Percentiles rank a stretch among this genome's conserved stretches.
phyloP scores from a whole-genome alignment of 768 basidiomycete genomes.

The Xanthoconium stramineum region DNA sequence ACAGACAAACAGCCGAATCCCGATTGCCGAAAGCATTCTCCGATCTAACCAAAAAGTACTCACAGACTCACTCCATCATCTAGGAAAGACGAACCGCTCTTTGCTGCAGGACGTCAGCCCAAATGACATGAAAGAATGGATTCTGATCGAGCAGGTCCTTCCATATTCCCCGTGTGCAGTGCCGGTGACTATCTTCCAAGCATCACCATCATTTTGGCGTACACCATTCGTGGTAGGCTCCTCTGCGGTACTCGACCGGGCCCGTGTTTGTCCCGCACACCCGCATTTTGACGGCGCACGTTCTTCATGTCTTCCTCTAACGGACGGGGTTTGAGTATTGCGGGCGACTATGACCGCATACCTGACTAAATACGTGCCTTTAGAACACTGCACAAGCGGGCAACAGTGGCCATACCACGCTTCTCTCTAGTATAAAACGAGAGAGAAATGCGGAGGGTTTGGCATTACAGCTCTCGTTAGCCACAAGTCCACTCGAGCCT shows the following conservation, averaged over 20 bases:
- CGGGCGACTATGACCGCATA: constrained; percentile 2
- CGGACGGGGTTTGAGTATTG: background rate
- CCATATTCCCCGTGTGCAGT: no score
- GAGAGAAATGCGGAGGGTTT: background rate
- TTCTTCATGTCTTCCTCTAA: background rate
- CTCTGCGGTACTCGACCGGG: background rate
- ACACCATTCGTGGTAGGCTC: background rate
- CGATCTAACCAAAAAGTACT: no score
- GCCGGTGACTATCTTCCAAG: background rate
- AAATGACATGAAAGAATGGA: no score
- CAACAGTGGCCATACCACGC: constrained; percentile 1
- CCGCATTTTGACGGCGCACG: background rate
- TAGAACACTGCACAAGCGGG: background rate
- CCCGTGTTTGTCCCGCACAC: background rate
- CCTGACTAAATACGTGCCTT: background rate
- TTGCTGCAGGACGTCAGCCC: no score
- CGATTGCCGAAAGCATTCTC: no score
- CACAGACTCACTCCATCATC: no score
- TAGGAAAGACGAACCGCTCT: no score
- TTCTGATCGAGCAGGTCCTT: no score
- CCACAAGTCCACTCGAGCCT: background rate
- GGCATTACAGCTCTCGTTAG: background rate
- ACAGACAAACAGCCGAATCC: no score
- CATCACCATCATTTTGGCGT: background rate
- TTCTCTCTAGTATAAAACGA: constrained; percentile 7